These are phyloP conservation scores for Durio zibethinus DNA, from an alignment of 345 rosid species.

Conservation along the genomic window DNA sequence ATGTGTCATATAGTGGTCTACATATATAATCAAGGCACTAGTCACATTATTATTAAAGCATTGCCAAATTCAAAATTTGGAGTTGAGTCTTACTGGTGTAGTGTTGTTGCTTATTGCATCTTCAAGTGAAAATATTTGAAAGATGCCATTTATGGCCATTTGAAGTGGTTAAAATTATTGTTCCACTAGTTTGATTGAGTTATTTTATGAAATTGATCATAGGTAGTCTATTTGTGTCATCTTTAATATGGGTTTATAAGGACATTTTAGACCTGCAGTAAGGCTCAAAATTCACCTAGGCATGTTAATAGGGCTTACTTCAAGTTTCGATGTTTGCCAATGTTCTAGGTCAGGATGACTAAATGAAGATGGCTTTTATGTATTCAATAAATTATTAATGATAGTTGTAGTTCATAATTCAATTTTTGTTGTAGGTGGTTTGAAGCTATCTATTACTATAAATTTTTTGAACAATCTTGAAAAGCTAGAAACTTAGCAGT, in stretches of 20 bases:
- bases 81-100: too few relatives aligned
- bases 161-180: too few relatives aligned
- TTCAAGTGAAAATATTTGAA: too few relatives aligned
- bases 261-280: not conserved
- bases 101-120: too few relatives aligned
- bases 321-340: too few relatives aligned
- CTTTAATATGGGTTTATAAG: not conserved
- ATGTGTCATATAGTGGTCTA: too few relatives aligned
- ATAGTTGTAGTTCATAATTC: not conserved
- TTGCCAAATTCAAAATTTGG: too few relatives aligned
- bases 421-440: not conserved
- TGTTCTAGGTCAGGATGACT: not conserved
- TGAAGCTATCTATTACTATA: not conserved
- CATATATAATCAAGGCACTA: too few relatives aligned
- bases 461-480: not conserved
- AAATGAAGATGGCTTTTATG: not conserved
- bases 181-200: not conserved
- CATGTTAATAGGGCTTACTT: not conserved
- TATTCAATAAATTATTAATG: not conserved
- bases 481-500: not conserved
- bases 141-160: too few relatives aligned
- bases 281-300: not conserved
- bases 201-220: too few relatives aligned
- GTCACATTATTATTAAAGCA: too few relatives aligned
- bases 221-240: not conserved